Conservation (phyloP, 1,139 yeast species). For the Taphrina communis region DNA sequence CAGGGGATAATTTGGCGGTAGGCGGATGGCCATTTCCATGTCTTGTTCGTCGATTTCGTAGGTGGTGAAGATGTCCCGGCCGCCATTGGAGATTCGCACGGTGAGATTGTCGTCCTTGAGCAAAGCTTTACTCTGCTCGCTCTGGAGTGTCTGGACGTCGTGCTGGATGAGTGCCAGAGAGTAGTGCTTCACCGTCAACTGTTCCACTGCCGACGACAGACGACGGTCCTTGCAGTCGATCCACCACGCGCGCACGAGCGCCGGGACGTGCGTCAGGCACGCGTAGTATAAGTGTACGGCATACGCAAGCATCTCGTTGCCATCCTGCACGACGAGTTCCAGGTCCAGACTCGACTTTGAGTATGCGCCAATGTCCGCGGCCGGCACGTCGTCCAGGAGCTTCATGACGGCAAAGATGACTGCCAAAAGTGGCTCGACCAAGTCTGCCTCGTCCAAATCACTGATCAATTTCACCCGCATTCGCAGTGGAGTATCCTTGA, state of each 20-base stretch:
- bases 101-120: slow-evolving; percentile 60
- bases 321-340: slow-evolving; percentile 52
- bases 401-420: slow-evolving; percentile 46
- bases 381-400: slow-evolving; percentile 43
- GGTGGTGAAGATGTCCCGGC: slow-evolving; percentile 73
- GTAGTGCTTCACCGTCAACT: slow-evolving; percentile 64
- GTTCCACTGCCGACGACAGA: slow-evolving; percentile 63
- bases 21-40: slow-evolving; percentile 74
- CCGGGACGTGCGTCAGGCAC: slow-evolving; percentile 66
- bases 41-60: slow-evolving; percentile 87
- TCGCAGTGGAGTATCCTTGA: slow-evolving; percentile 63
- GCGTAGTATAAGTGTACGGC: slow-evolving; percentile 64
- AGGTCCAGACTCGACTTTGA: slow-evolving; percentile 33
- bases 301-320: slow-evolving; percentile 44
- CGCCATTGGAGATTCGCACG: slow-evolving; percentile 65
- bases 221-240: slow-evolving; percentile 65
- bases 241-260: slow-evolving; percentile 75
- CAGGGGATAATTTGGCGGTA: slow-evolving; percentile 78
- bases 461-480: slow-evolving; percentile 57
- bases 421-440: slow-evolving; percentile 54
- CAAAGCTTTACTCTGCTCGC: slow-evolving; percentile 48
- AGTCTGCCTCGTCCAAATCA: slow-evolving; percentile 60
- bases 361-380: slow-evolving; percentile 42
- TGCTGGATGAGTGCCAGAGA: slow-evolving; percentile 68
- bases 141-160: slow-evolving; percentile 64